Conservation (phyloP, 805 yeast genomes). For the Metschnikowia anglica region DNA sequence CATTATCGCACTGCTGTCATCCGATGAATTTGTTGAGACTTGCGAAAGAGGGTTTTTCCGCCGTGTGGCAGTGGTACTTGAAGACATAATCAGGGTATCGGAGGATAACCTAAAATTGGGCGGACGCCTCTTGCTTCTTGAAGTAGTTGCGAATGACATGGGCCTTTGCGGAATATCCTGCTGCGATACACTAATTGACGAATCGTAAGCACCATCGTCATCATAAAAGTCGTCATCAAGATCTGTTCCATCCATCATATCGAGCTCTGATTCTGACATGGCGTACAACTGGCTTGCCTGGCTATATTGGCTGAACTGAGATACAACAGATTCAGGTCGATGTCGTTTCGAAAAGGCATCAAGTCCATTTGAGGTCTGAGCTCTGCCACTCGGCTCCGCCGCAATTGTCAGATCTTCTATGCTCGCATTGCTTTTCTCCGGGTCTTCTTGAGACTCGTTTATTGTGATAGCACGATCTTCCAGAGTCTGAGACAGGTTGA, state of each 20-base stretch:
- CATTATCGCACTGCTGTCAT: constrained; percentile 27
- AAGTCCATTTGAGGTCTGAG: not conserved
- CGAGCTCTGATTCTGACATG: constrained; percentile 44
- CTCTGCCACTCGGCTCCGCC: not conserved
- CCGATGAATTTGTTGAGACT: constrained; percentile 40
- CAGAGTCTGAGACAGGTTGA: not conserved
- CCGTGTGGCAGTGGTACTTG: constrained; percentile 30
- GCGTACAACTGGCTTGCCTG: constrained; percentile 43
- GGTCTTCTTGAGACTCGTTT: not conserved
- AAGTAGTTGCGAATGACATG: constrained; percentile 17
- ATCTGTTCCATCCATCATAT: constrained; percentile 40
- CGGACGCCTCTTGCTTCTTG: constrained; percentile 28
- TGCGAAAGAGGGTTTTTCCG: constrained; percentile 32
- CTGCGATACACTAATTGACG: constrained; percentile 37
- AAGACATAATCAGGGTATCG: constrained; percentile 37
- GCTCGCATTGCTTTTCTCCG: not conserved
- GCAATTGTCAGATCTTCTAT: constrained; percentile 1
- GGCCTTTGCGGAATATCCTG: constrained; percentile 23
- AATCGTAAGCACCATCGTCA: constrained; percentile 39
- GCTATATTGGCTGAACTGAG: constrained; percentile 40
- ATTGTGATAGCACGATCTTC: not conserved
- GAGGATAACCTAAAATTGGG: constrained; percentile 33
- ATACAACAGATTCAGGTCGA: constrained; percentile 42
- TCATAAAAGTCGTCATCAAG: constrained; percentile 36
- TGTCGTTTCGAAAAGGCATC: constrained; percentile 15